These are phyloP conservation scores for Apiospora koreana DNA, from an alignment of 2,329 filamentous ascomycete species.

Conservation along the genomic window DNA sequence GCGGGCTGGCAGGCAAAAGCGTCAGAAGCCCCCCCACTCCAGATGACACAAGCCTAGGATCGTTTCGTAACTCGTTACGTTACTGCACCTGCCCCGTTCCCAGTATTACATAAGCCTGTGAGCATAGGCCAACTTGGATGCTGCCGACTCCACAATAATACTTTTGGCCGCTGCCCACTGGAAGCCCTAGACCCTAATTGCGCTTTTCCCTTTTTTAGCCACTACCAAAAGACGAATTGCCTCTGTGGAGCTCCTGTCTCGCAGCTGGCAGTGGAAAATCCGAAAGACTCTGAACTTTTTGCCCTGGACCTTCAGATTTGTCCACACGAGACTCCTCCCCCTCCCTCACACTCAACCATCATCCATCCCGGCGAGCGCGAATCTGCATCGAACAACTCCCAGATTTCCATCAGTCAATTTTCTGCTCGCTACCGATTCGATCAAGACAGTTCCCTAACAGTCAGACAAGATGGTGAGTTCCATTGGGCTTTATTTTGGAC, in stretches of 20 bases:
- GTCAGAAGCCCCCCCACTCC: background rate
- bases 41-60: background rate
- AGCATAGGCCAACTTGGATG: background rate
- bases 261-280: conserved; percentile 28
- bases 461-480: conserved; percentile 72
- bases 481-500: conserved; percentile 11
- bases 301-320: conserved; percentile 1
- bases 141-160: background rate
- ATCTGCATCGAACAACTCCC: conserved; percentile 47
- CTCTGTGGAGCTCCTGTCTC: conserved; percentile 14
- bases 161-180: conserved; percentile 6
- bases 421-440: conserved; percentile 47
- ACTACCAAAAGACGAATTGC: conserved; percentile 8
- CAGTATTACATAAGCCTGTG: background rate
- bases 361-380: conserved; percentile 40
- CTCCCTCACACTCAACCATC: conserved; percentile 34
- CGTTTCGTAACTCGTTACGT: background rate
- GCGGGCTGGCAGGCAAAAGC: background rate
- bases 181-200: conserved; percentile 18
- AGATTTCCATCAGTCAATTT: conserved; percentile 54
- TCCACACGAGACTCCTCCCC: conserved; percentile 45
- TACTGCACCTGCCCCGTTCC: background rate
- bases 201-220: conserved; percentile 10
- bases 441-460: conserved; percentile 42
- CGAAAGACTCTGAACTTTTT: conserved; percentile 39